A percentile compares a stretch with the other conserved stretches of the same genome.
phyloP scores from a whole-genome alignment of 768 basidiomycete genomes.

The Lactarius vividus region DNA sequence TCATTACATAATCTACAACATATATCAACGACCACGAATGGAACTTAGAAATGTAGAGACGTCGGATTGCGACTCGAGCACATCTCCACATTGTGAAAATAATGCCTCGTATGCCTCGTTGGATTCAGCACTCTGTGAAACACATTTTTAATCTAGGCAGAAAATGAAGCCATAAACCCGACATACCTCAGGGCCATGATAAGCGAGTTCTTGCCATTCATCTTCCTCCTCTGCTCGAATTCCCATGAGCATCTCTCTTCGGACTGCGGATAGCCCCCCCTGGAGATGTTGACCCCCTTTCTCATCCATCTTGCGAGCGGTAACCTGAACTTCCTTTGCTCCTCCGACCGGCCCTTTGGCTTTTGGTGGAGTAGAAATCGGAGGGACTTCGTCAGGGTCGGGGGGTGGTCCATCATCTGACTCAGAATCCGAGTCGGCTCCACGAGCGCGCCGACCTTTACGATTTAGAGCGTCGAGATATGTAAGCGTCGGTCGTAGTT shows the following conservation, averaged over 20 bases:
- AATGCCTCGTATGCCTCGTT: conserved; percentile 56
- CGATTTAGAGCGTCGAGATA: conserved; percentile 73
- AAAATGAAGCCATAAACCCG: conserved; percentile 13
- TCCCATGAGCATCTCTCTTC: conserved; percentile 74
- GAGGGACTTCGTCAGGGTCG: conserved; percentile 69
- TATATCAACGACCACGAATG: conserved; percentile 20
- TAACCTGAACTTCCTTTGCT: conserved; percentile 73
- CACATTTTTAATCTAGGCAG: conserved; percentile 8
- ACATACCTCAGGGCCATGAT: conserved; percentile 61
- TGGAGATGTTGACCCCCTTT: conserved; percentile 55
- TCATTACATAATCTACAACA: conserved; percentile 28
- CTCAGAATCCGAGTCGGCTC: conserved; percentile 60
- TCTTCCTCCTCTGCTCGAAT: conserved; percentile 79
- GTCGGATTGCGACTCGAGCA: conserved; percentile 53
- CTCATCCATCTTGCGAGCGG: conserved; percentile 62
- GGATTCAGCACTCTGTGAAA: conserved; percentile 55
- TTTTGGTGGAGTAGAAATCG: conserved; percentile 51
- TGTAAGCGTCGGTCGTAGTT: conserved; percentile 78
- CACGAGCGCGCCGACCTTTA: conserved; percentile 50
- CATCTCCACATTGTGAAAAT: conserved; percentile 54
- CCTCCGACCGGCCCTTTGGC: conserved; percentile 55
- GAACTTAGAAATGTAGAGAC: conserved; percentile 53
- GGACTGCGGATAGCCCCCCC: conserved; percentile 64
- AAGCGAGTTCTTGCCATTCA: conserved; percentile 66
- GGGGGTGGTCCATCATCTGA: conserved; percentile 77